Percentiles rank a stretch among this genome's conserved stretches.
Evolutionary conservation across 2,329 filamentous ascomycete species (phyloP).

Genomic region (Fusarium pilosicola): DNA sequence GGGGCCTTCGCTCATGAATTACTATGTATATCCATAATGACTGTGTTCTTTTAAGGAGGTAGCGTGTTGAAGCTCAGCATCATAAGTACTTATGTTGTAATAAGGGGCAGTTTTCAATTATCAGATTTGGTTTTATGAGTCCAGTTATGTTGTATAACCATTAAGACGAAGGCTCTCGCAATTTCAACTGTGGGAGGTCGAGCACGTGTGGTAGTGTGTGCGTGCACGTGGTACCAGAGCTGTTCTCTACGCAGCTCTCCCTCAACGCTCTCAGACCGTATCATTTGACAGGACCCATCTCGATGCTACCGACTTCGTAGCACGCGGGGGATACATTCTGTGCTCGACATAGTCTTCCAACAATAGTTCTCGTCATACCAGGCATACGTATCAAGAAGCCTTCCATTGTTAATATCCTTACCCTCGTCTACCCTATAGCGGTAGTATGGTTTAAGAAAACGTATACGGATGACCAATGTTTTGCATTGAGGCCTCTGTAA

Average conservation of each 20-base stretch:
- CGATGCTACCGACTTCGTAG: not conserved
- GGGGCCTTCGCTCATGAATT: constrained; percentile 7
- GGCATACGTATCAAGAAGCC: not conserved
- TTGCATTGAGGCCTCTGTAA: not conserved
- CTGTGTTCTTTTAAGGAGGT: not conserved
- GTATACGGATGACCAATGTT: not conserved
- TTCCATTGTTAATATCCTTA: not conserved
- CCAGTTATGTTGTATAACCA: too few relatives aligned
- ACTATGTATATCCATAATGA: constrained; percentile 13
- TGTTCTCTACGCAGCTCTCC: constrained; percentile 2
- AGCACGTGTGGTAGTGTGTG: not conserved
- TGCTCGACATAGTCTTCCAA: not conserved
- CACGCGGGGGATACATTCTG: not conserved
- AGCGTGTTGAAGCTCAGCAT: not conserved
- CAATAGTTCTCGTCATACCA: not conserved
- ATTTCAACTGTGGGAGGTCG: not conserved
- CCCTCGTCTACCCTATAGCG: not conserved
- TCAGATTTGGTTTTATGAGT: not conserved
- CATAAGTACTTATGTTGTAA: not conserved
- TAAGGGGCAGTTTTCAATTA: not conserved
- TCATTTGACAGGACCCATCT: constrained; percentile 16
- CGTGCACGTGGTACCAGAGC: not conserved
- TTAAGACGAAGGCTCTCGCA: not conserved
- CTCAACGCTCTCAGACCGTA: constrained; percentile 6
- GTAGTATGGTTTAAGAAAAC: not conserved